Conservation (phyloP, 2,329 filamentous ascomycete species). For the Aureobasidium zeae region DNA sequence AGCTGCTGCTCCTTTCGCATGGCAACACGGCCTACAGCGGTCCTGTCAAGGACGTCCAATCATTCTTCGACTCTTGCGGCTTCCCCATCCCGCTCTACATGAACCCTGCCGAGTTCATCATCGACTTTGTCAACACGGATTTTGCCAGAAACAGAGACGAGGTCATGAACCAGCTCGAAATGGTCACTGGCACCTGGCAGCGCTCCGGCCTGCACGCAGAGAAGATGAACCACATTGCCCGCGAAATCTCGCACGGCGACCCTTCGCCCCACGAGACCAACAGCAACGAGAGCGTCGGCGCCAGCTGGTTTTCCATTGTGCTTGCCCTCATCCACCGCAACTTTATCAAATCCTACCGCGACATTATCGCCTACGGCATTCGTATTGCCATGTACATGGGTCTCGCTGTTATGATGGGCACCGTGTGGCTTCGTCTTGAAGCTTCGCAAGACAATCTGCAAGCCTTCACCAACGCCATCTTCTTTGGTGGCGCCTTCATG, state of each 20-base stretch:
- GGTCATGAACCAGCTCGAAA: slow-evolving; percentile 41
- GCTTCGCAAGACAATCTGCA: slow-evolving; percentile 65
- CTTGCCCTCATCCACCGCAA: slow-evolving; percentile 64
- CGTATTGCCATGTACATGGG: slow-evolving; percentile 73
- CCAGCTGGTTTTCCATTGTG: slow-evolving; percentile 44
- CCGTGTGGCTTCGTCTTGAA: slow-evolving; percentile 68
- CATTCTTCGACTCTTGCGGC: slow-evolving; percentile 55
- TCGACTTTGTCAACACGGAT: slow-evolving; percentile 71
- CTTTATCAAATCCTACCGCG: slow-evolving; percentile 76
- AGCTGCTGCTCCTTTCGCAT: slow-evolving; percentile 61
- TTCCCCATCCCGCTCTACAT: slow-evolving; percentile 57
- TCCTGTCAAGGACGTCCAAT: slow-evolving; percentile 45
- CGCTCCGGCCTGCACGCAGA: slow-evolving; percentile 11
- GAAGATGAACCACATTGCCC: slow-evolving; percentile 27
- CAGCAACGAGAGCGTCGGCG: slow-evolving; percentile 21
- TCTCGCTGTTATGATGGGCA: slow-evolving; percentile 79
- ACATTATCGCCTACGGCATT: slow-evolving; percentile 76
- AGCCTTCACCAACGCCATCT: slow-evolving; percentile 71
- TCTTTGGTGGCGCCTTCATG: slow-evolving; percentile 46
- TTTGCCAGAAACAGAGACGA: slow-evolving; percentile 48
- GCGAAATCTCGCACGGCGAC: slow-evolving; percentile 27
- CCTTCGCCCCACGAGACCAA: slow-evolving; percentile 7
- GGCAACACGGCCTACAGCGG: slow-evolving; percentile 69
- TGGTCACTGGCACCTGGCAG: slow-evolving; percentile 49
- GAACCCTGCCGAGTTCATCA: slow-evolving; percentile 72